Evolutionary conservation across 2,329 filamentous ascomycete species (phyloP).

Genomic region (Dactylellina drechsleri): DNA sequence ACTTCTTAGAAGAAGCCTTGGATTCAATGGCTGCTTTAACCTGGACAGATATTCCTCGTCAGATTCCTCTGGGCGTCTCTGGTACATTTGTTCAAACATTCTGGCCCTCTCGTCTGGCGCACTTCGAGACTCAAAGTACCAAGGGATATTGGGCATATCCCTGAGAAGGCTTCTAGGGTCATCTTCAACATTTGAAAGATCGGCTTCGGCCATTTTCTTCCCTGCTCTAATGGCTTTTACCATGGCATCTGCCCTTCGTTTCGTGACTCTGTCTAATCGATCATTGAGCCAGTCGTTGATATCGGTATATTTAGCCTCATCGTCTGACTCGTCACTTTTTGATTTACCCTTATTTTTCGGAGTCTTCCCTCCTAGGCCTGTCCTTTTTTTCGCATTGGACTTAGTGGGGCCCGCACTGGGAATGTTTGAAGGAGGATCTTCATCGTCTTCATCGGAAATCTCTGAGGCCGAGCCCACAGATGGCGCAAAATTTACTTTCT

Average conservation of each 20-base stretch:
- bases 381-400: too few relatives aligned
- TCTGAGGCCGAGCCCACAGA: too few relatives aligned
- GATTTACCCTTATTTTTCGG: background rate
- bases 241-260: conserved; percentile 1
- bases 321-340: background rate
- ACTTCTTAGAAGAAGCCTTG: background rate
- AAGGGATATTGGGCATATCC: conserved; percentile 6
- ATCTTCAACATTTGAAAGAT: background rate
- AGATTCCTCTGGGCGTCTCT: background rate
- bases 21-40: background rate
- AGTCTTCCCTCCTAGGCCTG: too few relatives aligned
- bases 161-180: background rate
- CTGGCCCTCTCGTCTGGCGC: background rate
- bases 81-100: background rate
- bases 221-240: background rate
- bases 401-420: too few relatives aligned
- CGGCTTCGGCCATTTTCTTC: background rate
- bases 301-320: background rate
- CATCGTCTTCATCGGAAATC: too few relatives aligned
- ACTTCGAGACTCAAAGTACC: background rate
- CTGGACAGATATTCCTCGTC: background rate
- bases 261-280: conserved; percentile 1
- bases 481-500: too few relatives aligned
- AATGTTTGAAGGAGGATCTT: too few relatives aligned
- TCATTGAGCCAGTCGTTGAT: background rate